Evolutionary conservation across 306 rosid genomes (phyloP), one percentile per base, ranked within the genome.

Genomic region (Hippophae rhamnoides): DNA sequence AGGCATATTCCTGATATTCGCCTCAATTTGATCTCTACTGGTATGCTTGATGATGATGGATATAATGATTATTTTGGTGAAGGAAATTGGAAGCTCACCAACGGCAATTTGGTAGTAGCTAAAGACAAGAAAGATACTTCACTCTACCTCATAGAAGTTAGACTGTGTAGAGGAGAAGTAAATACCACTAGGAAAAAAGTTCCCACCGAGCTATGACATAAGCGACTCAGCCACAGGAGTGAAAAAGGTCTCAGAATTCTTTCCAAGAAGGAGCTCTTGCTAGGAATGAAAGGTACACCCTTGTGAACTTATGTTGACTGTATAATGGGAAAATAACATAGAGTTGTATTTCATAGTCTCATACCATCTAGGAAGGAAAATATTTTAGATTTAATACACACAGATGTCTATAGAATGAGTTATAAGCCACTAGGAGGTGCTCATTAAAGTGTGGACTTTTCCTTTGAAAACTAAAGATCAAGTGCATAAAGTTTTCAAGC

Each of bases 51-150:
- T 18, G 18, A 18, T 18, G 0, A 18, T 18, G 18, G 18, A 18
- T 18, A 18, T 18, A 18, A 18, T 18, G 0, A 18, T 18, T 18
- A 42, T 23, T 43, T 43, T 10, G 7, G 58, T 41, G 6, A 63
- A 7, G 43, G 51, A 9, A 42, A 52, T 6, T 63, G 49, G 51
- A 63, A 43, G 51, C 51, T 63, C 31, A 63, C 54, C 10, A 64
- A 45, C 2, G 60, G 53, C 5, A 12, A 42, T 12, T 10, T 64
- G 7, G 46, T 54, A 26, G 27, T 43, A 11, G 54, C 52, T 3
- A 25, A 9, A 53, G n/a, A n/a, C n/a, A n/a, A n/a, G n/a, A n/a
- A n/a, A n/a, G n/a, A n/a, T n/a, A n/a, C n/a, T n/a, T n/a, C n/a
- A n/a, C n/a, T n/a, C n/a, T n/a, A n/a, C 40, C 7, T 14, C 3